A percentile compares a stretch with the other conserved stretches of the same genome.
Conservation (phyloP, 805 yeast species). For the Komagataella ulmi region DNA sequence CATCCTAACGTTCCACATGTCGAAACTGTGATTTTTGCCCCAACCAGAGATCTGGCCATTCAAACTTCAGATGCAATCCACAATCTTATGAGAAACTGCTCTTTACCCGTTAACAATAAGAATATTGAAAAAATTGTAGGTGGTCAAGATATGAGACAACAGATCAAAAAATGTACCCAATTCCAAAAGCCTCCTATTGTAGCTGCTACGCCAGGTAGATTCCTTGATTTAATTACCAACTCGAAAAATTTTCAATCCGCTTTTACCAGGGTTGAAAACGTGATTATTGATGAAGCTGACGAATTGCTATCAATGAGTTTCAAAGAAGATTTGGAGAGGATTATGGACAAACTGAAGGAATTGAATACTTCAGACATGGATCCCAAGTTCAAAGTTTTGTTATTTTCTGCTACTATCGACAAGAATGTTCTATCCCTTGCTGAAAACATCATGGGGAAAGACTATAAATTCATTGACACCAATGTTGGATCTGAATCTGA, state of each 20-base stretch:
- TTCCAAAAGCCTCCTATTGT: constrained; percentile 41
- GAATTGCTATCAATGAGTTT: constrained; percentile 75
- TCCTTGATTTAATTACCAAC: constrained; percentile 43
- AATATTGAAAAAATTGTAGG: constrained; percentile 51
- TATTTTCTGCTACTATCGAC: constrained; percentile 85
- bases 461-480: constrained; percentile 56
- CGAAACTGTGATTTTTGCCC: constrained; percentile 62
- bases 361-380: constrained; percentile 15
- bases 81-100: constrained; percentile 22
- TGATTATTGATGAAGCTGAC: constrained; percentile 88
- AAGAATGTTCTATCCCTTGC: constrained; percentile 57
- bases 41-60: constrained; percentile 83
- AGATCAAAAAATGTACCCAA: constrained; percentile 15
- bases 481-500: constrained; percentile 47
- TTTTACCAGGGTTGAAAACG: constrained; percentile 42
- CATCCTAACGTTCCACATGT: constrained; percentile 22
- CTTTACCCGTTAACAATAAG: constrained; percentile 6
- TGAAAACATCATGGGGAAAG: constrained; percentile 32
- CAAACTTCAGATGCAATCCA: constrained; percentile 61
- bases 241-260: constrained; percentile 26
- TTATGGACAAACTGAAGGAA: constrained; percentile 32
- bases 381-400: constrained; percentile 43
- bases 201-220: constrained; percentile 86
- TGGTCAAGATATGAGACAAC: constrained; percentile 34
- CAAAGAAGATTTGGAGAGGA: constrained; percentile 45